Base-by-base conservation (phyloP, 129 eudicot genomes). In the Glebionis coronaria region DNA sequence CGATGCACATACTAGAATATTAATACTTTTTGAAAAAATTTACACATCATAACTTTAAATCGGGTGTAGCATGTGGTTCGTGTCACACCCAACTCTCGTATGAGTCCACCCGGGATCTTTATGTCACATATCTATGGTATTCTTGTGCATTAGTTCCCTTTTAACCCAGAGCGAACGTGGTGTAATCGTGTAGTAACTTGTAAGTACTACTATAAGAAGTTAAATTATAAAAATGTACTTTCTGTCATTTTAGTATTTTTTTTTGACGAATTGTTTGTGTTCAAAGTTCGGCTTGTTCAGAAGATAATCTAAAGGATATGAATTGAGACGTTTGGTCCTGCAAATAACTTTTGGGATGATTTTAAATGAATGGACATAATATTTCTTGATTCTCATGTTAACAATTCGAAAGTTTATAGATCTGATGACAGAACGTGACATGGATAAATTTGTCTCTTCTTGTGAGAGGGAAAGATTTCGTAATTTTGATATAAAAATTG, bases 131-230 rank as follows among this genome's bases (percentile, higher is more conserved):
- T 9, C 1, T 21, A 35, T 60, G n/a, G 3, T 14, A 31, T 29
- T 60, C 31, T 60, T 28, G 3, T 13, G 4, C 65, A 11, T 12
- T 6, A n/a, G 21, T 13, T 12, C 13, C 16, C 65, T n/a, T 58
- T 58, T 58, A 56, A 58, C 42, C 16, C 44, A 0, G 14, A 14
- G 45, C 63, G 6, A 58, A 25, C 44, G 7, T 58, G 44, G 13
- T 28, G 44, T 12, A 64, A 35, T 58, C 20, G 13, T 28, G 44
- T 12, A 64, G 42, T 19, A 63, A 44, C 53, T 63, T 63, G n/a
- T n/a, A n/a, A n/a, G 10, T 20, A 40, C 1, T 42, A 29, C n/a
- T 9, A 29, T 60, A 62, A 9, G 31, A 13, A 40, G 14, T 9
- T 62, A 38, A 6, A 8, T n/a, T 12, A 19, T 9, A 4, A 7